phyloP scores from a whole-genome alignment of 2,329 filamentous ascomycete genomes.

The Fusarium sp. region DNA sequence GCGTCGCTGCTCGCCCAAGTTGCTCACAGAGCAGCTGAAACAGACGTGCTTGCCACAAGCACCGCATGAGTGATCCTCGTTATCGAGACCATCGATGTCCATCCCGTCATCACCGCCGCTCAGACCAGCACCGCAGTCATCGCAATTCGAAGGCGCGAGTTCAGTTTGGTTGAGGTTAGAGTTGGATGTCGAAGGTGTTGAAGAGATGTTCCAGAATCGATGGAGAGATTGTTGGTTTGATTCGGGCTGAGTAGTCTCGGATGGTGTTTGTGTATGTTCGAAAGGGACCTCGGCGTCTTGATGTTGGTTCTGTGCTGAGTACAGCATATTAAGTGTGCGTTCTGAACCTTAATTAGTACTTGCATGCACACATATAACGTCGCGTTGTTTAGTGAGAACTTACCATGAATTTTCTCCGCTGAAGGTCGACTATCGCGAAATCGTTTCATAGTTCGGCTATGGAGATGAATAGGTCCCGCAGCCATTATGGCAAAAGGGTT shows the following conservation, averaged over 20 bases:
- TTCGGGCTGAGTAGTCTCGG: conserved; percentile 16
- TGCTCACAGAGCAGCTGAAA: conserved; percentile 70
- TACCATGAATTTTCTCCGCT: conserved; percentile 67
- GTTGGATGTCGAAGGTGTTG: conserved; percentile 50
- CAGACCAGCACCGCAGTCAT: conserved; percentile 63
- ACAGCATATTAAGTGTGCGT: conserved; percentile 69
- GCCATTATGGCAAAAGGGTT: conserved; percentile 52
- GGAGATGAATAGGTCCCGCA: conserved; percentile 58
- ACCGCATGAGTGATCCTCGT: conserved; percentile 56
- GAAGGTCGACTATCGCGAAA: conserved; percentile 70
- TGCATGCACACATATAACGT: not conserved
- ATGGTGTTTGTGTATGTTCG: conserved; percentile 24
- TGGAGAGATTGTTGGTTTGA: conserved; percentile 66
- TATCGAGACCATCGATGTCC: conserved; percentile 54
- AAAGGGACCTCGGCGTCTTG: conserved; percentile 13
- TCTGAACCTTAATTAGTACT: conserved; percentile 54
- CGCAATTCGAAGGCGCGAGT: conserved; percentile 57
- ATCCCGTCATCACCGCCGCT: conserved; percentile 49
- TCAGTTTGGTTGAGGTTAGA: conserved; percentile 33
- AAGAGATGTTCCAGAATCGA: conserved; percentile 70
- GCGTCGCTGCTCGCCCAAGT: conserved; percentile 65
- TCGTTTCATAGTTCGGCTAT: conserved; percentile 72
- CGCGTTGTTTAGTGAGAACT: conserved; percentile 44
- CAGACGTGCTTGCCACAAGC: conserved; percentile 69
- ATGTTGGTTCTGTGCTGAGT: conserved; percentile 63